Conservation (phyloP, 2,329 filamentous ascomycete genomes). For the Colletotrichum orchidophilum region DNA sequence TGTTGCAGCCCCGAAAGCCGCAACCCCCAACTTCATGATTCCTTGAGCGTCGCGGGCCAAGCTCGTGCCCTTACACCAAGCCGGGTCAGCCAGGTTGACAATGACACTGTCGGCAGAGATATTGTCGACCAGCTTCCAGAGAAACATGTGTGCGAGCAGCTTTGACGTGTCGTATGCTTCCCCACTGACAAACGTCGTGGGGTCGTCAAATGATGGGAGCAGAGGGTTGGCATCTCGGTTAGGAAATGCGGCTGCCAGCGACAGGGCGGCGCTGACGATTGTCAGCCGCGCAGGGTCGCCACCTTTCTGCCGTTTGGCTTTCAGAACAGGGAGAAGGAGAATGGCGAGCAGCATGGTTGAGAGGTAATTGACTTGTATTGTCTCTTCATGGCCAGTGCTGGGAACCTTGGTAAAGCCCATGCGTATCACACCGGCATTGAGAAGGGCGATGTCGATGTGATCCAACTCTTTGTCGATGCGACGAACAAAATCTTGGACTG, state of each 20-base stretch:
- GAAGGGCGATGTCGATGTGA: constrained; percentile 54
- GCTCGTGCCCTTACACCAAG: constrained; percentile 51
- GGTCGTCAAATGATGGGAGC: constrained; percentile 43
- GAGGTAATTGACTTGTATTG: constrained; percentile 52
- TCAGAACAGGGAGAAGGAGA: constrained; percentile 45
- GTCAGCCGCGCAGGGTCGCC: constrained; percentile 39
- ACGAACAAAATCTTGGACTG: constrained; percentile 53
- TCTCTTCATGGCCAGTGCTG: constrained; percentile 49
- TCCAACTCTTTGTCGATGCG: constrained; percentile 44
- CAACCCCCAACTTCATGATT: constrained; percentile 25
- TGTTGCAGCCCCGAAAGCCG: not conserved
- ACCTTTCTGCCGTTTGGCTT: constrained; percentile 36
- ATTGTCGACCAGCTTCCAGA: constrained; percentile 46
- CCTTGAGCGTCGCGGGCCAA: constrained; percentile 45
- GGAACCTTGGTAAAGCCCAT: constrained; percentile 36
- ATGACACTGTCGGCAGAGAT: constrained; percentile 51
- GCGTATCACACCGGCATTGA: constrained; percentile 54
- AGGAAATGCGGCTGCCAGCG: constrained; percentile 37
- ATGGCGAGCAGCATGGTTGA: constrained; percentile 46
- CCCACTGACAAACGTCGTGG: constrained; percentile 34
- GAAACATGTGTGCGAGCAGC: constrained; percentile 45
- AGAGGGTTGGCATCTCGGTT: constrained; percentile 35
- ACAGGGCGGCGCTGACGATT: constrained; percentile 43
- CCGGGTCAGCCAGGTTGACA: constrained; percentile 59
- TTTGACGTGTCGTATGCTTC: constrained; percentile 41